Evolutionary conservation across 202 grass and related monocot species (phyloP).

Genomic region (Zizania palustris): DNA sequence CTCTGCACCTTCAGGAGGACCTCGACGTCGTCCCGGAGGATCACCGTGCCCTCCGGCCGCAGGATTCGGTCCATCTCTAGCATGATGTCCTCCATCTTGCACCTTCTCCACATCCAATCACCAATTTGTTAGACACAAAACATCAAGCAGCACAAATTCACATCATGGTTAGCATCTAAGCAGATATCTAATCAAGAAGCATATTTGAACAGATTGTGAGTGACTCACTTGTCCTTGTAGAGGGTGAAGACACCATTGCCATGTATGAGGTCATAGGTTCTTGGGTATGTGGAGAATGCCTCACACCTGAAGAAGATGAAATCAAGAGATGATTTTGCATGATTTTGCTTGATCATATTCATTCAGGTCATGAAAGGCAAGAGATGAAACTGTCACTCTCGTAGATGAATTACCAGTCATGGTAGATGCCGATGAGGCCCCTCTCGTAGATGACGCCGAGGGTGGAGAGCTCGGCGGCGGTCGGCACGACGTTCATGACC

Average conservation of each 20-base stretch:
- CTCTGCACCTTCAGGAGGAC: slow-evolving; percentile 62
- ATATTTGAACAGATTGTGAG: not conserved
- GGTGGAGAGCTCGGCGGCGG: slow-evolving; percentile 55
- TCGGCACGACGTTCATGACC: slow-evolving; percentile 82
- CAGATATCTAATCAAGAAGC: too few relatives aligned
- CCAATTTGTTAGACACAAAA: not conserved
- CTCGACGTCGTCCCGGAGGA: slow-evolving; percentile 62
- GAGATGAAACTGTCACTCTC: too few relatives aligned
- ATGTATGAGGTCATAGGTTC: slow-evolving; percentile 85
- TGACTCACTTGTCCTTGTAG: slow-evolving; percentile 65
- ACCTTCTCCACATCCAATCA: slow-evolving; percentile 47
- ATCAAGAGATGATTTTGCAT: not conserved
- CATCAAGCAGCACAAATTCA: not conserved
- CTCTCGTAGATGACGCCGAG: slow-evolving; percentile 70
- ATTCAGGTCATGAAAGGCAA: slow-evolving; percentile 14
- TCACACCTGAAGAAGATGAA: slow-evolving; percentile 64
- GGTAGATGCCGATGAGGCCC: slow-evolving; percentile 81
- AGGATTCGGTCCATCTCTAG: slow-evolving; percentile 81
- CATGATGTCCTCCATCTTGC: slow-evolving; percentile 86
- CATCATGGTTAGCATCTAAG: not conserved
- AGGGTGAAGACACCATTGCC: slow-evolving; percentile 67
- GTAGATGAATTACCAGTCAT: slow-evolving; percentile 73
- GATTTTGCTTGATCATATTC: not conserved
- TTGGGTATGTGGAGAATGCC: slow-evolving; percentile 88
- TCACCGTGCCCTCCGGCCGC: slow-evolving; percentile 66